Evolutionary conservation across 306 rosid species (phyloP).

Genomic region (Vigna hirtella): DNA sequence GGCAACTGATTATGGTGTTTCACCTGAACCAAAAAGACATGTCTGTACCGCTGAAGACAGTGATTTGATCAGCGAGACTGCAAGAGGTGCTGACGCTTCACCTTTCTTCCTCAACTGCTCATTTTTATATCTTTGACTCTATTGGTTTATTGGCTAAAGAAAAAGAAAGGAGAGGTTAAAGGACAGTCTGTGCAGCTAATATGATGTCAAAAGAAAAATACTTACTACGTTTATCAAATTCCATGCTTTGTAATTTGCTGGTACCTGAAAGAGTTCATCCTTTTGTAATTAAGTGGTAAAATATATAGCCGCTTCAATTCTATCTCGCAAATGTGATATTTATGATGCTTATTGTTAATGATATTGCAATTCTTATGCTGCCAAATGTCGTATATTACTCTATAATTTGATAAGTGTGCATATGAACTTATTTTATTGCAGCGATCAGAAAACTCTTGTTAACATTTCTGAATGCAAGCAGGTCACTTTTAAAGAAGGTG

Average conservation of each 20-base stretch:
- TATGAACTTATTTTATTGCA: neutral
- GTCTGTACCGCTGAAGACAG: neutral
- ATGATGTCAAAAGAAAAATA: neutral
- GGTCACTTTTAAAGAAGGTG: slow-evolving; percentile 93
- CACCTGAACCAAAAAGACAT: neutral
- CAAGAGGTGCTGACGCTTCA: slow-evolving; percentile 4
- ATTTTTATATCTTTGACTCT: slow-evolving; percentile 1
- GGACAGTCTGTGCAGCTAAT: neutral
- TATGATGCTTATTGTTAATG: slow-evolving; percentile 1
- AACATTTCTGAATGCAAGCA: slow-evolving; percentile 48
- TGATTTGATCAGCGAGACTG: neutral
- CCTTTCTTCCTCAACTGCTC: slow-evolving; percentile 4
- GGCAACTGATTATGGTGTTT: neutral
- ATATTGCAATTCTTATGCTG: slow-evolving; percentile 23
- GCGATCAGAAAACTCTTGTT: slow-evolving; percentile 30
- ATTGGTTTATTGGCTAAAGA: slow-evolving; percentile 21
- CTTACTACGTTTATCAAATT: neutral
- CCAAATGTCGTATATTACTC: slow-evolving; percentile 23
- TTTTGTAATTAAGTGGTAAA: slow-evolving; percentile 22
- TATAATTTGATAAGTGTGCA: slow-evolving; percentile 24
- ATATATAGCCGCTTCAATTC: slow-evolving; percentile 8
- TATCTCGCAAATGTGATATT: slow-evolving; percentile 21
- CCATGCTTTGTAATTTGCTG: slow-evolving; percentile 4
- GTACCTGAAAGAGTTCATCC: slow-evolving; percentile 8
- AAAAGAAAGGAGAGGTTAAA: slow-evolving; percentile 20